Evolutionary conservation across 331 rosid species (phyloP).

Genomic region (Arachis monticola): DNA sequence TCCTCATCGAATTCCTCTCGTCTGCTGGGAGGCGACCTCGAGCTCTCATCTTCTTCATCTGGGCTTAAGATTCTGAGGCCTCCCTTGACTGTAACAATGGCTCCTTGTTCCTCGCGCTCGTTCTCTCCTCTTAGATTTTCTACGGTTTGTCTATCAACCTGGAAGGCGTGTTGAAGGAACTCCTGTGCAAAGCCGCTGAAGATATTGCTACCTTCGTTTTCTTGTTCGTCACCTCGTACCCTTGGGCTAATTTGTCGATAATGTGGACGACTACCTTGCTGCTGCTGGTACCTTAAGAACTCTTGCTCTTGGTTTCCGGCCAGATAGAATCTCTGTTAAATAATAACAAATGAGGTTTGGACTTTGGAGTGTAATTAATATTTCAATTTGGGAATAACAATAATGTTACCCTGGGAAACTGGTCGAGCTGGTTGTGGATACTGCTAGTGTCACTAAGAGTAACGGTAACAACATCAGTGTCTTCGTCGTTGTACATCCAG

Average conservation of each 20-base stretch:
- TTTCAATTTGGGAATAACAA: no score
- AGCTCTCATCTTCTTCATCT: background rate
- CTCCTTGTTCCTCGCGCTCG: conserved; percentile 48
- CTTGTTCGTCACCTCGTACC: background rate
- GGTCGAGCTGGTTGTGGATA: conserved; percentile 65
- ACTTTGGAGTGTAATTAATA: no score
- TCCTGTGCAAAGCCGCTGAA: conserved; percentile 45
- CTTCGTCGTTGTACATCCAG: conserved; percentile 65
- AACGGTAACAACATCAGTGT: conserved; percentile 47
- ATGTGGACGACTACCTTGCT: background rate
- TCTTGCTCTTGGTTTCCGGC: conserved; percentile 79
- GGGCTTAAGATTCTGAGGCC: conserved; percentile 52
- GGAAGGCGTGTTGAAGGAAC: conserved; percentile 47
- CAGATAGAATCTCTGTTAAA: conserved; percentile 59
- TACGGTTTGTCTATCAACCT: conserved; percentile 42
- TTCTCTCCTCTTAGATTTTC: conserved; percentile 46
- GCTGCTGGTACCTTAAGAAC: conserved; percentile 38
- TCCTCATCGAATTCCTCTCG: background rate
- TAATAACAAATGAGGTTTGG: background rate
- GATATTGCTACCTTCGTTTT: conserved; percentile 43
- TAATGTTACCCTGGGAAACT: conserved; percentile 47
- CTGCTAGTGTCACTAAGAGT: conserved; percentile 51
- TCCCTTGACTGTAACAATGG: conserved; percentile 55
- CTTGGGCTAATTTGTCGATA: background rate
- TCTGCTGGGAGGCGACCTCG: no score